phyloP scores from a whole-genome alignment of 1,284 basidiomycete genomes.

The Ceratobasidium sp. region DNA sequence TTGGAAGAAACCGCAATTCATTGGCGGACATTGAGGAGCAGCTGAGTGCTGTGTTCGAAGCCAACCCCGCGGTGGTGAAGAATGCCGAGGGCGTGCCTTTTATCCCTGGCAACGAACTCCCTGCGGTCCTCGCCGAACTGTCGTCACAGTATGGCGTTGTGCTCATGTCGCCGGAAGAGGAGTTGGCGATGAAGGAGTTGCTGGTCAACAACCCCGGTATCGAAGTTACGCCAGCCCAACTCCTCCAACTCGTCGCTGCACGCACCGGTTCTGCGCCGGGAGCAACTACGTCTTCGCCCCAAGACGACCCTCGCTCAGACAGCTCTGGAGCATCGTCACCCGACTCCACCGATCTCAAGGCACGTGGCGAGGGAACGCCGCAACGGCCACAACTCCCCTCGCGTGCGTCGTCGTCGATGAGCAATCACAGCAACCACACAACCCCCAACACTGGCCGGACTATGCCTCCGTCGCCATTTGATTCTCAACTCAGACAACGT shows the following conservation, averaged over 20 bases:
- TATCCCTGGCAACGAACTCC: conserved; percentile 69
- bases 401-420: conserved; percentile 11
- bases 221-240: conserved; percentile 68
- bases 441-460: conserved; percentile 57
- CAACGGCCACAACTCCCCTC: conserved; percentile 45
- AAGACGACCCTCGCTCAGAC: conserved; percentile 47
- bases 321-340: conserved; percentile 42
- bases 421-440: conserved; percentile 47
- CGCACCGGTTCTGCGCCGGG: conserved; percentile 52
- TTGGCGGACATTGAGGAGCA: conserved; percentile 70
- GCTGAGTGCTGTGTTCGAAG: conserved; percentile 66
- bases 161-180: conserved; percentile 65
- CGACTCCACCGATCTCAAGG: conserved; percentile 50
- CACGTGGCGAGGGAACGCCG: conserved; percentile 55
- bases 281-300: conserved; percentile 53
- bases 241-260: conserved; percentile 68
- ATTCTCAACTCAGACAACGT: conserved; percentile 66
- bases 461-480: conserved; percentile 60
- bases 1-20: conserved; percentile 51
- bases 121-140: conserved; percentile 68
- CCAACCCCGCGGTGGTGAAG: conserved; percentile 62
- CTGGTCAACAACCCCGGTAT: conserved; percentile 66
- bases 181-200: conserved; percentile 60
- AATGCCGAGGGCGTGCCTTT: conserved; percentile 64
- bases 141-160: conserved; percentile 63